Evolutionary conservation across 495 filamentous ascomycete species (phyloP), one percentile per base, ranked within the genome.

Genomic region (Penicillium waksmanii): DNA sequence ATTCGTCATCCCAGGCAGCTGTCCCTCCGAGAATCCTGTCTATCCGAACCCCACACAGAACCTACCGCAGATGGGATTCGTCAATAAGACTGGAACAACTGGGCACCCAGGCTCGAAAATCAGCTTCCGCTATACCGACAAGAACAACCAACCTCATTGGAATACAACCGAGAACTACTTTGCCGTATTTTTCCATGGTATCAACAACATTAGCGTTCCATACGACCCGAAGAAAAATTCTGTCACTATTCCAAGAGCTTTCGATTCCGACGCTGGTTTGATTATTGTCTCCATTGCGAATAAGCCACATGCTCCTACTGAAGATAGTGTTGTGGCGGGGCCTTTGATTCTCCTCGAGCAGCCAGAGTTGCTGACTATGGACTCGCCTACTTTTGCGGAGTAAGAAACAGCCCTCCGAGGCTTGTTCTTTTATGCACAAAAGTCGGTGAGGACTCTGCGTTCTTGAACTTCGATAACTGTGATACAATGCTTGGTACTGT

Each of bases 121-220:
- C 62, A 61, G 15, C 71, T 80, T 31, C 68, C 66, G 34, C 82
- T 81, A 61, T 57, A 68, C 82, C 60, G 60, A 71, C 12, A n/a
- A 33, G 23, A 42, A 34, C 11, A 75, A 54, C 17, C 58, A 74
- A 25, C 36, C 36, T 38, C 11, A 38, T 12, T 38, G 36, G 36
- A 38, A 38, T 11, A 12, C 36, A 4, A 38, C 9, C 36, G 12
- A 38, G 15, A n/a, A 38, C 36, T 84, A 84, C 57, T 82, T 77
- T 55, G 80, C 78, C 8, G 80, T 83, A 21, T 83, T 81, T 61
- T 83, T 78, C 69, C 82, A 84, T 44, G 79, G 75, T 12, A n/a
- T 80, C 13, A 25, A 66, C 15, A 80, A 75, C 38, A 68, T 80
- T 21, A 80, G 75, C 48, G 72, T 81, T n/a, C 79, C 79, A 0